Evolutionary conservation across 192 early-diverging fungal species (phyloP).

Genomic region (Gigaspora rosea): DNA sequence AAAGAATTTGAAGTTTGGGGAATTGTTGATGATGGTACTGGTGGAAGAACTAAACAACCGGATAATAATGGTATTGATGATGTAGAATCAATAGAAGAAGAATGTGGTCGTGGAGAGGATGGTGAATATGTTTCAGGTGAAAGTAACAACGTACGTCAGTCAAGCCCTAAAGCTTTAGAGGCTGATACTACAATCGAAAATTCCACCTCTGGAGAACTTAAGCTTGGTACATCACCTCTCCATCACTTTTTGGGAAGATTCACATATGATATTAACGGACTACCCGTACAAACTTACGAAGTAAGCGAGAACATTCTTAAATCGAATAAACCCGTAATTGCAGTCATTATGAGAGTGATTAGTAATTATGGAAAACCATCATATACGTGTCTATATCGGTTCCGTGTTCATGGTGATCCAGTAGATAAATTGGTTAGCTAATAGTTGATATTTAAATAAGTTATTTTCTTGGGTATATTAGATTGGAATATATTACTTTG

Average conservation of each 20-base stretch:
- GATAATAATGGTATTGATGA: background rate
- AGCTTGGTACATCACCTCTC: background rate
- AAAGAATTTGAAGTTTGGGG: constrained; percentile 68
- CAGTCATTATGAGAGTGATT: constrained; percentile 59
- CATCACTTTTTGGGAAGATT: constrained; percentile 7
- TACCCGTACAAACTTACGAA: constrained; percentile 49
- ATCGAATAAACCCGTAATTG: constrained; percentile 47
- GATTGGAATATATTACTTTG: too few species aligned
- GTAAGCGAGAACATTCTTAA: constrained; percentile 33
- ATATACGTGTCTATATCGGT: constrained; percentile 75
- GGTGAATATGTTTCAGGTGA: background rate
- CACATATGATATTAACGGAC: constrained; percentile 26
- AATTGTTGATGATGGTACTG: constrained; percentile 29
- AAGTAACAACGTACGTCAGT: too few species aligned
- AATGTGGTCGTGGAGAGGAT: constrained; percentile 11
- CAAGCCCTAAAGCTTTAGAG: background rate
- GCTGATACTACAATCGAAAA: background rate
- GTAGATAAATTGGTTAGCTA: background rate
- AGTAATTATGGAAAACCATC: constrained; percentile 73
- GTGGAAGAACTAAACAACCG: constrained; percentile 29
- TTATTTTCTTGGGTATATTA: too few species aligned
- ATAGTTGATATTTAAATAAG: background rate
- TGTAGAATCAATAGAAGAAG: constrained; percentile 26
- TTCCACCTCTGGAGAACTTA: constrained; percentile 1
- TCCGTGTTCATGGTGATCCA: constrained; percentile 65